Evolutionary conservation across 2,329 filamentous ascomycete species (phyloP), one percentile per base, ranked within the genome.

Genomic region (Pseudogymnoascus sp.): DNA sequence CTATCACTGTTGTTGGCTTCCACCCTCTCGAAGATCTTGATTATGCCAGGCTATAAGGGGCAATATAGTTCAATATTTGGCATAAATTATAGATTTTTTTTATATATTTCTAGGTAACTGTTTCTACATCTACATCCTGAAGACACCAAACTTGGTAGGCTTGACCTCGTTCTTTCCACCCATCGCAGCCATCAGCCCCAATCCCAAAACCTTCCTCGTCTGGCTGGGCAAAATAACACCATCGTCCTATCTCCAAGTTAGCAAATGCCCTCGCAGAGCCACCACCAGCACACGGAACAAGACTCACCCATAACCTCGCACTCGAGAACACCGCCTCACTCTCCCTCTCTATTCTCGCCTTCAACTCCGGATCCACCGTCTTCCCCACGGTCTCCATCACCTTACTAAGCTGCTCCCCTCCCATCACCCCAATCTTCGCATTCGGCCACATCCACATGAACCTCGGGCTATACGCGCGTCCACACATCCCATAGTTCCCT

Each of bases 401-500:
- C 3, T 89, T 85, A 6, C 89, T 88, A 37, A 99, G 81, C 79
- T 98, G 93, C 77, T 97, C 93, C 43, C 90, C 84, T 19, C 95
- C 95, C 95, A 99, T 99, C 70, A 99, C 93, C 34, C 90, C 91
- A 62, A 63, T 92, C 73, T 90, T 90, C n/a, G 95, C 92, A 71
- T 96, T 96, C 43, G 95, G 95, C 95, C 95, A 99, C 82, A 93
- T 96, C 87, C 92, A 97, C 66, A 98, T 77, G 76, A 98, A 92
- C 11, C 92, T 82, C 0, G 93, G 93, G n/a, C 85, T 86, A 77
- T 97, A 99, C 1, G 95, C 93, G 61, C 95, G 85, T 21, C 95
- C 95, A 74, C 92, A 98, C 95, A 99, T 99, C 71, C 93, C 95
- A 74, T 99, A 99, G 77, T 98, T 99, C 3, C 95, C 95, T 6